Percentiles rank a stretch among this genome's conserved stretches.
These are phyloP conservation scores for Tilletia setariae DNA, from an alignment of 1,284 basidiomycete genomes.

Conservation along the genomic window DNA sequence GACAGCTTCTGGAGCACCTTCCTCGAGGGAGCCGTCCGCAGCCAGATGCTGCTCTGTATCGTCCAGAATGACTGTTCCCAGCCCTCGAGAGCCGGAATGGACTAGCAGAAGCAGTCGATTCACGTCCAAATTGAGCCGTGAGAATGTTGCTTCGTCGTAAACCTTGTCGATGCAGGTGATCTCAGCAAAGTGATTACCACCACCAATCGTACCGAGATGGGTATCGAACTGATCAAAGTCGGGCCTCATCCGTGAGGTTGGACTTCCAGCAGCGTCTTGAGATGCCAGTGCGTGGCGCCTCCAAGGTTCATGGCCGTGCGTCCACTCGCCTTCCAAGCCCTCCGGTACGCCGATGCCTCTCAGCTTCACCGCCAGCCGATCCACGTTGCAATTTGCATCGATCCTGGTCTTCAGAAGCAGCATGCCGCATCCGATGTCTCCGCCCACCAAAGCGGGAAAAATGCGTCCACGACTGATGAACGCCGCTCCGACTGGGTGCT, in stretches of 20 bases:
- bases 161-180: neutral
- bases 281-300: neutral
- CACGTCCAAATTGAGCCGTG: neutral
- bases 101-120: neutral
- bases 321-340: neutral
- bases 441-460: neutral
- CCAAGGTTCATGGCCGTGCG: neutral
- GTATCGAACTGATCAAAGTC: neutral
- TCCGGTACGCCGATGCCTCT: neutral
- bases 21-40: neutral
- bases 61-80: neutral
- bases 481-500: neutral
- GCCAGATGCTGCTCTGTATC: too few relatives aligned
- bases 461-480: neutral
- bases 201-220: neutral
- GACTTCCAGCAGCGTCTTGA: too few relatives aligned
- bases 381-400: neutral
- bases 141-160: neutral
- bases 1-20: neutral
- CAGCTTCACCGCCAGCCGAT: neutral
- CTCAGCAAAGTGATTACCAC: neutral
- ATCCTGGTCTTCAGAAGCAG: neutral
- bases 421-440: slow-evolving; percentile 1
- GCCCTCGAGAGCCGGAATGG: neutral
- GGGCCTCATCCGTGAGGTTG: too few relatives aligned